Evolutionary conservation across 306 rosid species (phyloP), one percentile per base, ranked within the genome.

Genomic region (Sindora glabra): DNA sequence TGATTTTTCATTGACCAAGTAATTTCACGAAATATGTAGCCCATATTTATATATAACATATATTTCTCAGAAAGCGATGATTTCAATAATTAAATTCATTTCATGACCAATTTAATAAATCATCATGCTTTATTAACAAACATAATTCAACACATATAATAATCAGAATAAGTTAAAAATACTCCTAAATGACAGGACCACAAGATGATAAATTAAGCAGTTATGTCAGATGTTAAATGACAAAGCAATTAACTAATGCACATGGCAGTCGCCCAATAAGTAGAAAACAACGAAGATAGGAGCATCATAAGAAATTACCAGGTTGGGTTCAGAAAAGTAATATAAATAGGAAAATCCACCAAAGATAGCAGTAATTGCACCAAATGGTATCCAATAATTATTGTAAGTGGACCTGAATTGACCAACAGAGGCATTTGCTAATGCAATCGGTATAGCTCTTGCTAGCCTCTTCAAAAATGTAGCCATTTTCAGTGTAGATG

Each of bases 271-370:
- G 6, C 15, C 15, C 38, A 15, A 24, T 18, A 7, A 32, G 15
- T 22, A 33, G 2, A 29, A 42, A 42, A 14, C 11, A 21, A 12
- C 14, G n/a, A n/a, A n/a, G 24, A 17, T 56, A 57, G 63, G 61
- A 36, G n/a, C 34, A 62, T 65, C 45, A 32, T 10, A 47, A 19
- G 29, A 56, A 48, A 13, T 69, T 83, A 94, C 99, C 70, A 86
- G 50, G 64, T 69, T 66, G 48, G 94, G 65, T 21, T 86, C 74
- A 48, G 94, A 82, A 24, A 50, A 64, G 70, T 67, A 81, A 74
- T 72, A 94, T 23, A 82, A 29, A 63, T 69, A 86, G 27, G 99
- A 94, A 72, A 77, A 12, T 64, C 90, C 99, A 49, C 95, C 99
- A 48, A 94, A 80, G 67, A 84, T 60, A 34, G 97, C 97, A 5